phyloP scores from a whole-genome alignment of 768 basidiomycete genomes.

The Russula abietina region DNA sequence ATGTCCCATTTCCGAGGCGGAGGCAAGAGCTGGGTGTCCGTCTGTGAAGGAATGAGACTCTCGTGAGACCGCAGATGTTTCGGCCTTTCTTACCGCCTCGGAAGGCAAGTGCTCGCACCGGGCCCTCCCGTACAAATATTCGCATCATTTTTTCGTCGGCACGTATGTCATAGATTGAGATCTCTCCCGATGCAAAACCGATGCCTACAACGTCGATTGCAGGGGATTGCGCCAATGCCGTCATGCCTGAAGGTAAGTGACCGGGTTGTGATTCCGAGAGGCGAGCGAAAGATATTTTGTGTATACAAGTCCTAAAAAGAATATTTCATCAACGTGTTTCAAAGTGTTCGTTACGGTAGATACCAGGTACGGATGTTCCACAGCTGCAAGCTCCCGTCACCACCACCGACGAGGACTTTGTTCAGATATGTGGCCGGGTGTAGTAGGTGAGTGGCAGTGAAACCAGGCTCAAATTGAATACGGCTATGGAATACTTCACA shows the following conservation, averaged over 20 bases:
- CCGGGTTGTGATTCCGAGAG: constrained; percentile 40
- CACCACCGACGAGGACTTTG: constrained; percentile 83
- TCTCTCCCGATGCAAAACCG: constrained; percentile 81
- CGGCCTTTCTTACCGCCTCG: constrained; percentile 56
- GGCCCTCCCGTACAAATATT: constrained; percentile 87
- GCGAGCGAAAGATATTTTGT: constrained; percentile 58
- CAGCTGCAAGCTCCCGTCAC: constrained; percentile 77
- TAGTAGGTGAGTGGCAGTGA: constrained; percentile 77
- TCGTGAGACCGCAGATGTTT: not conserved
- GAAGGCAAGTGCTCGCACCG: constrained; percentile 72
- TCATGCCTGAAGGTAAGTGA: constrained; percentile 48
- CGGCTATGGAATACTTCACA: constrained; percentile 39
- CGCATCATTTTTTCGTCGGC: constrained; percentile 84
- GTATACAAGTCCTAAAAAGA: constrained; percentile 63
- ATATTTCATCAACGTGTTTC: not conserved
- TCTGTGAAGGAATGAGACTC: constrained; percentile 41
- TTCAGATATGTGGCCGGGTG: constrained; percentile 97
- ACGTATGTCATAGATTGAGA: constrained; percentile 85
- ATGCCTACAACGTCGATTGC: constrained; percentile 96
- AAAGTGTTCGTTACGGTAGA: constrained; percentile 28
- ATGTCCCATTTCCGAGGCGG: constrained; percentile 80
- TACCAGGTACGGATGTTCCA: constrained; percentile 90
- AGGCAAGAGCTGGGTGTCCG: constrained; percentile 82
- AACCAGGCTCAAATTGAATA: constrained; percentile 75
- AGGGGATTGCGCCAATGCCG: constrained; percentile 81